Percentiles rank a stretch among this genome's conserved stretches.
phyloP scores from a whole-genome alignment of 2,329 filamentous ascomycete species.

The Endoconidiophora polonica region DNA sequence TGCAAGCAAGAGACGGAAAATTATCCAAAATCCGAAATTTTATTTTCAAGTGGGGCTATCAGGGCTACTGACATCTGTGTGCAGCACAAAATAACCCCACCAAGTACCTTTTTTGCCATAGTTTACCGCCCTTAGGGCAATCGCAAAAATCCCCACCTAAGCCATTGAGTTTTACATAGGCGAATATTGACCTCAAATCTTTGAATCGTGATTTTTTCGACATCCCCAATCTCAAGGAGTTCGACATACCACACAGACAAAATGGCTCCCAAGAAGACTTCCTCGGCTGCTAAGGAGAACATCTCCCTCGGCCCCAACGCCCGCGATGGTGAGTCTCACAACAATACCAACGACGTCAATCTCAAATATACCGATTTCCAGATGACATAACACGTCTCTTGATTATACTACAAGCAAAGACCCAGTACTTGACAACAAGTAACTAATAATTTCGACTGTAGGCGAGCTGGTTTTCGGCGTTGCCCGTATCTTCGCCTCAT shows the following conservation, averaged over 20 bases:
- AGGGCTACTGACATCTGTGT: conserved; percentile 11
- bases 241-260: conserved; percentile 27
- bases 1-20: conserved; percentile 1
- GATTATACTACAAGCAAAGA: background rate
- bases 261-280: conserved; percentile 91
- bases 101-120: conserved; percentile 20
- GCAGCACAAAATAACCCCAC: conserved; percentile 10
- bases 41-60: conserved; percentile 9
- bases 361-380: background rate
- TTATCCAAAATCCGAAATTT: conserved; percentile 3
- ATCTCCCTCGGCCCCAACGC: conserved; percentile 94
- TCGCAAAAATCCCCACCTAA: conserved; percentile 7
- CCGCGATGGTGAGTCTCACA: conserved; percentile 62
- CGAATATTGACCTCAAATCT: conserved; percentile 5
- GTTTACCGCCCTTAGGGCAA: conserved; percentile 20
- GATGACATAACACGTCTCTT: background rate
- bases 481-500: conserved; percentile 93
- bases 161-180: conserved; percentile 9
- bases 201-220: conserved; percentile 12
- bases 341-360: background rate
- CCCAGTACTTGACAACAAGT: too few relatives aligned
- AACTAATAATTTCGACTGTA: conserved; percentile 23
- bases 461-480: conserved; percentile 97
- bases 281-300: conserved; percentile 81
- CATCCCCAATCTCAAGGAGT: conserved; percentile 14